Evolutionary conservation across 176 grass and related monocot species (phyloP), one percentile per base, ranked within the genome.

Genomic region (Saccharum spontaneum): DNA sequence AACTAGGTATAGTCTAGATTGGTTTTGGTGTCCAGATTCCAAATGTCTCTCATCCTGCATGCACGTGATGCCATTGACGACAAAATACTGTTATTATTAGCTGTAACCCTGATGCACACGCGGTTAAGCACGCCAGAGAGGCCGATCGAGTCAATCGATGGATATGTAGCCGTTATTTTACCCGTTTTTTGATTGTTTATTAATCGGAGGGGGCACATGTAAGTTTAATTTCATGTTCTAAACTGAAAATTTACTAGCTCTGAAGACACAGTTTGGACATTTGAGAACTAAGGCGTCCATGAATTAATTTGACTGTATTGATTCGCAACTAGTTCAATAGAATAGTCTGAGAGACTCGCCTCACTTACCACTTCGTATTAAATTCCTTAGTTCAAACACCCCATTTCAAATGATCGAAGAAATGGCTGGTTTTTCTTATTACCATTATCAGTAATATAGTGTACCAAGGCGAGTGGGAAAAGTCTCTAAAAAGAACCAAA

Each of bases 21-120:
- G 12, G 59, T 39, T 50, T 14, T 16, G 60, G 60, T 76, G 61
- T 75, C 10, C 2, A 85, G 77, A 89, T 89, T 85, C 87, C 87
- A 6, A 76, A 10, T 89, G 69, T 69, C 62, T 46, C 82, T 28
- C 1, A 55, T 55, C 52, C 5, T 55, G 17, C 6, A 55, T 46
- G 70, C 41, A 72, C 44, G 70, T 13, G 12, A 73, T 37, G 78
- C 26, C 0, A 82, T 55, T 17, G 18, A 55, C 6, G 17, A 57
- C 20, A 57, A 22, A n/a, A 8, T 55, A 28, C 34, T 36, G 4
- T 36, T 36, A 4, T 34, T 57, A 59, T 57, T 69, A 76, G 79
- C 64, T 83, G 79, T 16, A 80, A 80, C 18, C 6, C 76, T 38
- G 78, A 81, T 10, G 4, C 9, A 20, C 22, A 75, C 43, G 54